Evolutionary conservation across 1,139 yeast species (phyloP).

Genomic region (Yamadazyma dushanensis): DNA sequence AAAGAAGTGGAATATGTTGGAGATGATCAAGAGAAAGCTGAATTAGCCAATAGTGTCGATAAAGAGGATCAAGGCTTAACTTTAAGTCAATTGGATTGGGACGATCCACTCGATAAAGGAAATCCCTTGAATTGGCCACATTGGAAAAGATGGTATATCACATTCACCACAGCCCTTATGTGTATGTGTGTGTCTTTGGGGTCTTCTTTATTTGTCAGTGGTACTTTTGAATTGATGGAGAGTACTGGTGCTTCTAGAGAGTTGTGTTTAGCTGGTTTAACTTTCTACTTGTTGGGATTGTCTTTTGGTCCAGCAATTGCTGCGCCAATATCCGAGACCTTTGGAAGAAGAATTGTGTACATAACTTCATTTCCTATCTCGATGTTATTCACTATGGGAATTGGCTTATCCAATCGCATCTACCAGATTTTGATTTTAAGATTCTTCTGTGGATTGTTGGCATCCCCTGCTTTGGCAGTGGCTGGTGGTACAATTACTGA

Average conservation of each 20-base stretch:
- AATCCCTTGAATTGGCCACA: constrained; percentile 68
- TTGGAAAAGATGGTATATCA: constrained; percentile 62
- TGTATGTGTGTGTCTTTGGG: constrained; percentile 73
- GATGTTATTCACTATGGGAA: constrained; percentile 76
- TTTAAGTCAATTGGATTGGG: constrained; percentile 54
- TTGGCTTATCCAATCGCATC: constrained; percentile 62
- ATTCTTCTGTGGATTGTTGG: constrained; percentile 76
- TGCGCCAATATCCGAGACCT: constrained; percentile 77
- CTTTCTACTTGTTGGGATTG: constrained; percentile 69
- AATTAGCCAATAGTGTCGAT: neutral
- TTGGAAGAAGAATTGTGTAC: constrained; percentile 69
- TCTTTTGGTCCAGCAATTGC: constrained; percentile 72
- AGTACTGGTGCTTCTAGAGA: constrained; percentile 55
- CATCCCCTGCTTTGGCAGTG: constrained; percentile 82
- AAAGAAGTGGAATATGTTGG: neutral
- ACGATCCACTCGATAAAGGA: constrained; percentile 55
- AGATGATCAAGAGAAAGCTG: neutral
- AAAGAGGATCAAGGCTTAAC: constrained; percentile 17
- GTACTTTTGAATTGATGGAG: constrained; percentile 51
- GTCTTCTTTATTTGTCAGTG: constrained; percentile 65
- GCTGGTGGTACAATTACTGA: constrained; percentile 89
- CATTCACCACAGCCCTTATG: constrained; percentile 60
- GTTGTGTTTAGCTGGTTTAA: constrained; percentile 63
- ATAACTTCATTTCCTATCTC: constrained; percentile 60
- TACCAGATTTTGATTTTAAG: constrained; percentile 64